A percentile compares a stretch with the other conserved stretches of the same genome.
Evolutionary conservation across 1,284 basidiomycete species (phyloP).

Genomic region (Ganoderma resinaceum): DNA sequence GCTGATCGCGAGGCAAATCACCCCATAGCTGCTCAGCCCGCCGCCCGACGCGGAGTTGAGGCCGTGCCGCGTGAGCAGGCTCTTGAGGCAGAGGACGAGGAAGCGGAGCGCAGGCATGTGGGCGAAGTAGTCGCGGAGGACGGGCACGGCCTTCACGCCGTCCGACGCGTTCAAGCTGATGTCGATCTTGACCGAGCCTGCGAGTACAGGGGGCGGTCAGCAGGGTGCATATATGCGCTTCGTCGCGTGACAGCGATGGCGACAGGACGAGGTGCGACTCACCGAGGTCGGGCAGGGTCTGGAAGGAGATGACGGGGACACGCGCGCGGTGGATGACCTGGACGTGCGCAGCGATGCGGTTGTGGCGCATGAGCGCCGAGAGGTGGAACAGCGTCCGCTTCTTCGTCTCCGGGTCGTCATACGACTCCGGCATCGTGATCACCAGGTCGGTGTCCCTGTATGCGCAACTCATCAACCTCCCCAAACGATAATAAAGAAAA

Average conservation of each 20-base stretch:
- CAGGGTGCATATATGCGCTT: not conserved
- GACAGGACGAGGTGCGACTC: not conserved
- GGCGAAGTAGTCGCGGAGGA: slow-evolving; percentile 64
- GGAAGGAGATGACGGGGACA: slow-evolving; percentile 67
- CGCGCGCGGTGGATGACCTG: slow-evolving; percentile 60
- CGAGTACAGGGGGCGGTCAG: slow-evolving; percentile 2
- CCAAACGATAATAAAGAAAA: not conserved
- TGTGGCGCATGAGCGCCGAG: slow-evolving; percentile 36
- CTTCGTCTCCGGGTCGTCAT: slow-evolving; percentile 29
- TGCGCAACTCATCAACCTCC: not conserved
- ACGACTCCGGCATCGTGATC: slow-evolving; percentile 32
- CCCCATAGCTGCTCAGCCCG: slow-evolving; percentile 79
- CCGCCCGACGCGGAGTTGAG: slow-evolving; percentile 79
- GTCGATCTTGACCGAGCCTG: slow-evolving; percentile 71
- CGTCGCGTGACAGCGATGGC: not conserved
- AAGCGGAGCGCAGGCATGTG: slow-evolving; percentile 69
- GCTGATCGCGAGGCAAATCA: slow-evolving; percentile 75
- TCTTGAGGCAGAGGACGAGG: slow-evolving; percentile 75
- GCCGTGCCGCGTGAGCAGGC: slow-evolving; percentile 66
- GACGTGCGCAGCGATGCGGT: slow-evolving; percentile 43
- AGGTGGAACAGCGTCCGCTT: slow-evolving; percentile 39
- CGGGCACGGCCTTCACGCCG: slow-evolving; percentile 65
- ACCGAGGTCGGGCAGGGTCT: slow-evolving; percentile 51
- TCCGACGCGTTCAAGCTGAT: slow-evolving; percentile 73
- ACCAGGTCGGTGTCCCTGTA: slow-evolving; percentile 47